phyloP scores from a whole-genome alignment of 2,329 filamentous ascomycete species.

The Paracorniculantispora psalliotae region DNA sequence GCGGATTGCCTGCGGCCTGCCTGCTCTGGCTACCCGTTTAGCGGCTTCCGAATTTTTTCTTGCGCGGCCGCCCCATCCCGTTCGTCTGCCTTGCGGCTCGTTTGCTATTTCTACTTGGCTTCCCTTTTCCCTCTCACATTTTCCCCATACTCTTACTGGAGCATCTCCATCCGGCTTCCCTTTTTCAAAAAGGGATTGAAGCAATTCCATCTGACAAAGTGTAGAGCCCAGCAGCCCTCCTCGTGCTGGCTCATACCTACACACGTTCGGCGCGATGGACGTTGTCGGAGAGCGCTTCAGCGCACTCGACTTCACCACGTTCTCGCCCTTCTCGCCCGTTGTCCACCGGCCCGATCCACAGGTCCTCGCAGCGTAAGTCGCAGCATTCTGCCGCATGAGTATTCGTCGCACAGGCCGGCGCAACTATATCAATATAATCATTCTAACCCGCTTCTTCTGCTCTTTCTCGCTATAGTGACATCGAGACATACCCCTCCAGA shows the following conservation, averaged over 20 bases:
- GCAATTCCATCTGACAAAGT: too few species aligned
- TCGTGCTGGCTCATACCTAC: slow-evolving; percentile 3
- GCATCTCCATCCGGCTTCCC: too few species aligned
- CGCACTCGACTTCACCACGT: slow-evolving; percentile 26
- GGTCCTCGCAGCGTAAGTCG: slow-evolving; percentile 10
- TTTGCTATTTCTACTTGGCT: background rate
- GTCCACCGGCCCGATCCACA: slow-evolving; percentile 16
- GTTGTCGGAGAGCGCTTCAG: slow-evolving; percentile 28
- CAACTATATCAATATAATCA: background rate
- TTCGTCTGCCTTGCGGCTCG: background rate
- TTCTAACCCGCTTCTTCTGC: background rate
- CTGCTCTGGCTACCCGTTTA: too few species aligned
- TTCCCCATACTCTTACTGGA: too few species aligned
- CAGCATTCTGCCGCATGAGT: too few species aligned
- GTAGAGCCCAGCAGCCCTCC: background rate
- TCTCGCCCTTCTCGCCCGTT: slow-evolving; percentile 14
- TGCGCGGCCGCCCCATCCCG: background rate
- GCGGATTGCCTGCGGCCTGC: too few species aligned
- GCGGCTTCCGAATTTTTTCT: too few species aligned
- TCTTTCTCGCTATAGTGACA: background rate
- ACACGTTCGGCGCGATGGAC: slow-evolving; percentile 22
- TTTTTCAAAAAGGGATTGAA: too few species aligned
- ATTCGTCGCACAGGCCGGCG: background rate
- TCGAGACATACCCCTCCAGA: slow-evolving; percentile 4
- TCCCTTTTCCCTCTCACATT: background rate